Conservation (phyloP, 495 filamentous ascomycete genomes). For the Lasiosphaeria hispida region DNA sequence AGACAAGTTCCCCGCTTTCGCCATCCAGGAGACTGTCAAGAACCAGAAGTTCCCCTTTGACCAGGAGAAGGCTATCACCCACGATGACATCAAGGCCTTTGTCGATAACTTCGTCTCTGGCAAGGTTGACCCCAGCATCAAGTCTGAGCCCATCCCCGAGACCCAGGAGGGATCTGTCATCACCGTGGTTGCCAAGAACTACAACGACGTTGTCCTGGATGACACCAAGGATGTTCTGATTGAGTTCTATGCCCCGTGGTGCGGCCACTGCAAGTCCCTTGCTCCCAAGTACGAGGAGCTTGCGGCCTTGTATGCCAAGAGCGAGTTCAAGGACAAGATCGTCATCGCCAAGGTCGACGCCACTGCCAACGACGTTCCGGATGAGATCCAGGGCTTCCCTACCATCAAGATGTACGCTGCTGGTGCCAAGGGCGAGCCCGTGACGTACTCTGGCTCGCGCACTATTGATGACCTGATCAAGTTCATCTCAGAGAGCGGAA, state of each 20-base stretch:
- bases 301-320: slow-evolving; percentile 70
- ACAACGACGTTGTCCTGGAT: slow-evolving; percentile 88
- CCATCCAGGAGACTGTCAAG: slow-evolving; percentile 93
- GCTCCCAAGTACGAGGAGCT: slow-evolving; percentile 92
- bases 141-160: slow-evolving; percentile 97
- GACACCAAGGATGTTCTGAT: slow-evolving; percentile 95
- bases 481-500: slow-evolving; percentile 94
- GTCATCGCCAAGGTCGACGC: slow-evolving; percentile 98
- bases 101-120: slow-evolving; percentile 84
- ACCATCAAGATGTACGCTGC: slow-evolving; percentile 99
- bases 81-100: slow-evolving; percentile 74
- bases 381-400: slow-evolving; percentile 96
- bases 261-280: slow-evolving; percentile 96
- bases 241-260: slow-evolving; percentile 99
- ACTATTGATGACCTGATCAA: slow-evolving; percentile 90
- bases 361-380: slow-evolving; percentile 93
- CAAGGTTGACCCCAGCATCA: slow-evolving; percentile 91
- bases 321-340: slow-evolving; percentile 75
- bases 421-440: slow-evolving; percentile 76
- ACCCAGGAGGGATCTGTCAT: slow-evolving; percentile 86
- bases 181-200: slow-evolving; percentile 90
- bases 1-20: slow-evolving; percentile 93
- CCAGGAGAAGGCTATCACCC: slow-evolving; percentile 76
- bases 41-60: slow-evolving; percentile 96
- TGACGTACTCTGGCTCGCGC: slow-evolving; percentile 85